Base-by-base conservation (phyloP, 441 rosid genomes). In the Biscutella auriculata region DNA sequence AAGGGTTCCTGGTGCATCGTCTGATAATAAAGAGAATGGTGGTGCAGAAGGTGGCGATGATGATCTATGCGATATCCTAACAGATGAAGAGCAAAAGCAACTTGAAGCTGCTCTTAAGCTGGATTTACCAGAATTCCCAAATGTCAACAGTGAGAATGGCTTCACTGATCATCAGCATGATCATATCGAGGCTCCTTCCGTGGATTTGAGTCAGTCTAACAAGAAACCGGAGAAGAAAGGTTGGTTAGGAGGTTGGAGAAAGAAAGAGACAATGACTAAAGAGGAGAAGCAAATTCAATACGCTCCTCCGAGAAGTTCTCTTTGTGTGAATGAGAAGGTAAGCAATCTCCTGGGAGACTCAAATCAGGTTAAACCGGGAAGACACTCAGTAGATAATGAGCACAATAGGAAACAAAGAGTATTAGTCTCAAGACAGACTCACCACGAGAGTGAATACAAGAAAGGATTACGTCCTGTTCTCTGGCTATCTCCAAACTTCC, bases 171-270 rank as follows among this genome's bases (percentile, higher is more conserved):
- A 77, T 47, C 86, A 82, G 21, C 92, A 76, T 54, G 92, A 88
- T 63, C 74, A 70, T 12, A 73, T 87, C 70, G 90, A 87, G 54
- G 70, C 82, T 74, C 81, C 84, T 44, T 19, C 75, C 3, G 76
- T 74, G 70, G 93, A 79, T 59, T 55, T 44, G 41, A 82, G 71
- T 70, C 84, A 75, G 29, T 85, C 77, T 5, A 47, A 50, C 88
- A 77, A 63, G n/a, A n/a, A n/a, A n/a, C n/a, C n/a, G n/a, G 97
- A 89, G 74, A 93, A 81, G 83, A 89, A 87, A 73, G 95, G 99
- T 16, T 93, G 99, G 99, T 89, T 93, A 73, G 85, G 93, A 17
- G 93, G 96, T 53, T 93, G 99, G 99, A 89, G 88, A 71, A 93
- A 82, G 95, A 93, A 74, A 79, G 17, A 25, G 82, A 73, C 19